Conservation (phyloP, 2,329 filamentous ascomycete genomes). For the Beauveria rudraprayagi region DNA sequence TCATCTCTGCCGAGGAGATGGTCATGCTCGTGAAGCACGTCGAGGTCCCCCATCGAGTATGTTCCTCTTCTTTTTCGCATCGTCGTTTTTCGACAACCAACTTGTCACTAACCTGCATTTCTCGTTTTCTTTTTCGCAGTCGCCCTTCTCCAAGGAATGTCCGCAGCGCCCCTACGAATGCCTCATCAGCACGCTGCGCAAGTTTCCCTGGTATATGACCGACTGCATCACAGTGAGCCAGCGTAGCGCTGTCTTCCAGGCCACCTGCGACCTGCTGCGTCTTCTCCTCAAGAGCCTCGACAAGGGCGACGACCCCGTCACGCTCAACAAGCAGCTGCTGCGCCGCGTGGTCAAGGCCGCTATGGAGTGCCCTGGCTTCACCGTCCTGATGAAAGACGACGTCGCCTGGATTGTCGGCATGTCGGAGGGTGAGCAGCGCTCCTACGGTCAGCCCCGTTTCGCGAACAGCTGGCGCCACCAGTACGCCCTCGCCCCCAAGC, state of each 20-base stretch:
- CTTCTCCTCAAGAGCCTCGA: conserved; percentile 37
- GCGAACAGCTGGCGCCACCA: conserved; percentile 43
- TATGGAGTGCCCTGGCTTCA: conserved; percentile 54
- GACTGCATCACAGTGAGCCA: conserved; percentile 49
- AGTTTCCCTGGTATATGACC: conserved; percentile 56
- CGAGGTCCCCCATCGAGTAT: conserved; percentile 53
- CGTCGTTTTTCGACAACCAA: background rate
- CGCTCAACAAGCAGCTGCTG: conserved; percentile 45
- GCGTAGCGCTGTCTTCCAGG: conserved; percentile 43
- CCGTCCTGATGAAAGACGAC: conserved; percentile 52
- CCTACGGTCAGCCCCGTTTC: conserved; percentile 40
- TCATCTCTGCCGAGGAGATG: conserved; percentile 55
- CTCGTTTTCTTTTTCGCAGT: conserved; percentile 29
- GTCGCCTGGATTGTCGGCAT: conserved; percentile 38
- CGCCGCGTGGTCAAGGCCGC: conserved; percentile 44
- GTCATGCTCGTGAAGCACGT: conserved; percentile 56
- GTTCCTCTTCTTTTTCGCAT: conserved; percentile 20
- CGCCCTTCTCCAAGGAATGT: conserved; percentile 51
- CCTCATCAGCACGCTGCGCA: conserved; percentile 54
- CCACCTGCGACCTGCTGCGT: conserved; percentile 40
- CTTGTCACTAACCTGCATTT: conserved; percentile 4
- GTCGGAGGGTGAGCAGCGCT: conserved; percentile 24
- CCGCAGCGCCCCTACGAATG: conserved; percentile 59
- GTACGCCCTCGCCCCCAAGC: conserved; percentile 44
- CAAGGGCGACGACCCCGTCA: conserved; percentile 29